phyloP scores from a whole-genome alignment of 495 filamentous ascomycete species.

The Penicillium roqueforti region DNA sequence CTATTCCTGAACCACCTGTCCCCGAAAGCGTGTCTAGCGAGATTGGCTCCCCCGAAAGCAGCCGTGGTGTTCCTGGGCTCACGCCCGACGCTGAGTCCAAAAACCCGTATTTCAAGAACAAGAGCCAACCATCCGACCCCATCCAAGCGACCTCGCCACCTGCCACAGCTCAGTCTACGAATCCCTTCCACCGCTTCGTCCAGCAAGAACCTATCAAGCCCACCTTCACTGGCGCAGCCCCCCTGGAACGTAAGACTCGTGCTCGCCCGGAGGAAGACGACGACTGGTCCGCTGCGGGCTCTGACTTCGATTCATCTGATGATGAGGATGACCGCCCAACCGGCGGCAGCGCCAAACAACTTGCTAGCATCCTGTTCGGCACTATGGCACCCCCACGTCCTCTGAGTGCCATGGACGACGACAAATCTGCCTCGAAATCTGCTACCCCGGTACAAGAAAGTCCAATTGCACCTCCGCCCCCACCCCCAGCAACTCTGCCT shows the following conservation, averaged over 20 bases:
- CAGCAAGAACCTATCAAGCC: slow-evolving; percentile 43
- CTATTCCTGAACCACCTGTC: slow-evolving; percentile 37
- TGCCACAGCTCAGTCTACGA: slow-evolving; percentile 63
- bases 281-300: slow-evolving; percentile 81
- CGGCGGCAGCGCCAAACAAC: slow-evolving; percentile 78
- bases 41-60: slow-evolving; percentile 28
- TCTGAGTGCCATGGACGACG: slow-evolving; percentile 69
- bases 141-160: slow-evolving; percentile 16
- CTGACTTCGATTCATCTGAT: slow-evolving; percentile 65
- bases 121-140: slow-evolving; percentile 42
- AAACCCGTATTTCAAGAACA: slow-evolving; percentile 72
- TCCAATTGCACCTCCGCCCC: slow-evolving; percentile 27
- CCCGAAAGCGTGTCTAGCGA: slow-evolving; percentile 24
- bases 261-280: slow-evolving; percentile 73
- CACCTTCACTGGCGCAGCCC: slow-evolving; percentile 33
- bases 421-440: slow-evolving; percentile 50
- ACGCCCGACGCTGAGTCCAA: slow-evolving; percentile 49
- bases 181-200: slow-evolving; percentile 91
- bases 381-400: slow-evolving; percentile 95
- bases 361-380: slow-evolving; percentile 91
- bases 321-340: slow-evolving; percentile 70
- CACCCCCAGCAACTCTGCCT: slow-evolving; percentile 28
- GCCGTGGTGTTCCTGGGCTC: slow-evolving; percentile 20
- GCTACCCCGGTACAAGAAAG: slow-evolving; percentile 37
- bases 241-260: slow-evolving; percentile 48